phyloP scores from a whole-genome alignment of 805 yeast genomes.

The Candida mattraensis region DNA sequence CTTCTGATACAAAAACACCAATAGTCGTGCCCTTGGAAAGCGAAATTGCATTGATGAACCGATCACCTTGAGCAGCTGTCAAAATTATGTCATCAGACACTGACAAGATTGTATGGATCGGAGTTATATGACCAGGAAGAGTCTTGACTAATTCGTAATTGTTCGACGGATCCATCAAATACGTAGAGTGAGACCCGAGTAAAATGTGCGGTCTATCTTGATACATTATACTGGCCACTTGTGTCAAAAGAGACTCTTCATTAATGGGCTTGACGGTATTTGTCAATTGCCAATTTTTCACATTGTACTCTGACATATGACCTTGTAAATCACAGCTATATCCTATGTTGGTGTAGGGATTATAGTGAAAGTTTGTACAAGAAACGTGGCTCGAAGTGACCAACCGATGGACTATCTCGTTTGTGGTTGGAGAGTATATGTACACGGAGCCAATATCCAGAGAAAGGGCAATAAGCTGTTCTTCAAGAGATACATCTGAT shows the following conservation, averaged over 20 bases:
- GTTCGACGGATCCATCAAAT: slow-evolving; percentile 45
- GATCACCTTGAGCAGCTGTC: slow-evolving; percentile 73
- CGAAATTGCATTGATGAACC: slow-evolving; percentile 75
- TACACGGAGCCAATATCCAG: slow-evolving; percentile 63
- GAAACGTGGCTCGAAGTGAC: slow-evolving; percentile 20
- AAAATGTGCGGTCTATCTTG: slow-evolving; percentile 44
- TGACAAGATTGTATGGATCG: slow-evolving; percentile 51
- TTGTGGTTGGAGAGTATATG: slow-evolving; percentile 66
- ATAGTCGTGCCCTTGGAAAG: slow-evolving; percentile 43
- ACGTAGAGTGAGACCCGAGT: slow-evolving; percentile 67
- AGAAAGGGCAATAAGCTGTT: slow-evolving; percentile 57
- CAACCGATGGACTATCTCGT: slow-evolving; percentile 54
- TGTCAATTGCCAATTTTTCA: slow-evolving; percentile 41
- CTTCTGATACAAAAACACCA: slow-evolving; percentile 66
- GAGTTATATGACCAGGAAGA: slow-evolving; percentile 77
- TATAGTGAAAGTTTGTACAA: slow-evolving; percentile 46
- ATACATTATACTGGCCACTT: slow-evolving; percentile 22
- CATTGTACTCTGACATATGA: slow-evolving; percentile 60
- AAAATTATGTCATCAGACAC: slow-evolving; percentile 48
- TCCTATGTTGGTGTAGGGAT: slow-evolving; percentile 40
- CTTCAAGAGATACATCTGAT: slow-evolving; percentile 32
- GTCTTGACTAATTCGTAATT: slow-evolving; percentile 43
- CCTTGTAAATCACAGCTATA: slow-evolving; percentile 66
- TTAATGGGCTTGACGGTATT: slow-evolving; percentile 42
- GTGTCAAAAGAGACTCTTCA: slow-evolving; percentile 24